Base-by-base conservation (phyloP, 306 rosid genomes). In the Vigna nakashimae region DNA sequence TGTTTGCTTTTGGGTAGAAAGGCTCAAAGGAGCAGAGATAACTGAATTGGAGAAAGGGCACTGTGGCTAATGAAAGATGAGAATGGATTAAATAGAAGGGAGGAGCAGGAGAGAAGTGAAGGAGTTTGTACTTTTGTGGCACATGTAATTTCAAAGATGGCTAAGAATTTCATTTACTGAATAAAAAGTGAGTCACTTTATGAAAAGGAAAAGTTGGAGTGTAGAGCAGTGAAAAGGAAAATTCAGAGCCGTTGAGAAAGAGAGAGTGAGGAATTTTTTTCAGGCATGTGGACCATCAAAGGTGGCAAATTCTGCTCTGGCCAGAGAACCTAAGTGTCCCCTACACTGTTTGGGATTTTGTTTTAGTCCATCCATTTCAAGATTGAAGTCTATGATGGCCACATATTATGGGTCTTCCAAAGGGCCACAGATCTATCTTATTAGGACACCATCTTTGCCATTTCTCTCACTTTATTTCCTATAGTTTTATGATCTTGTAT, bases 251-350 rank as follows among this genome's bases (percentile, higher is more conserved):
- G 30, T 60, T 60, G 66, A 59, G 38, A 59, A 7, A 24, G 24
- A 4, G 66, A 58, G 38, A 59, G 3, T n/a, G 24, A 4, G 71
- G 72, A 75, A 48, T 58, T n/a, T 57, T 65, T 18, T 24, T 22
- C 20, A 36, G 14, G 70, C 17, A 30, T 81, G 15, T 74, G 76
- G 46, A 68, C 80, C 84, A 74, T 74, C 53, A 74, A 75, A 81
- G 76, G 80, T 81, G 84, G 59, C 71, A 80, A 42, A 57, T 80
- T 73, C 84, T 80, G 70, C 57, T 66, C 45, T 45, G 70, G 48
- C 34, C 32, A 45, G 66, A 72, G 79, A 32, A 46, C 63, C 62
- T 3, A 68, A 24, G 71, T 49, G 82, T 45, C 12, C 73, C 72
- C 83, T 69, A 67, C 84, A n/a, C 63, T 57, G 13, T 74, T 43